Percentiles rank a stretch among this genome's conserved stretches.
phyloP scores from a whole-genome alignment of 2,329 filamentous ascomycete species.

The Sporothrix luriei region DNA sequence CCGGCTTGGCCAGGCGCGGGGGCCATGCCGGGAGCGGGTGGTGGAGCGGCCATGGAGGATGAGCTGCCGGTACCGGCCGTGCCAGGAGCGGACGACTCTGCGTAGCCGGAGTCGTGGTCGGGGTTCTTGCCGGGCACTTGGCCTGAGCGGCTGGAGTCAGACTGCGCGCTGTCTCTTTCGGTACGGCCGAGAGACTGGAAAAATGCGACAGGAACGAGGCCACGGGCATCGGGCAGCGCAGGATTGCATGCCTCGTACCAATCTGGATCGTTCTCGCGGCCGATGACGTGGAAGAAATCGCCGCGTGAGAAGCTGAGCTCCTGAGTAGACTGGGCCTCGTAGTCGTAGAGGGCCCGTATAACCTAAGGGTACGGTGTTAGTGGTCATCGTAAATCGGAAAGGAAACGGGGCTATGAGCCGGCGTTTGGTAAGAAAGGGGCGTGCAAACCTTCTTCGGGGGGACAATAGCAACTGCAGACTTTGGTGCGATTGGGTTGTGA shows the following conservation, averaged over 20 bases:
- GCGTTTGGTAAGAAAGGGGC: slow-evolving; percentile 9
- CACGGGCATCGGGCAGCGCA: slow-evolving; percentile 78
- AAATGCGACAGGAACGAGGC: slow-evolving; percentile 89
- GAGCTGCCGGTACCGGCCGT: slow-evolving; percentile 23
- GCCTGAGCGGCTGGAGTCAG: slow-evolving; percentile 56
- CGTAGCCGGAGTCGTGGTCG: slow-evolving; percentile 91
- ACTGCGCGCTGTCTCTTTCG: slow-evolving; percentile 82
- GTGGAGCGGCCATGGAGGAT: slow-evolving; percentile 22
- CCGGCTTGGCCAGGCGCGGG: slow-evolving; percentile 42
- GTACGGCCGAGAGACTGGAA: slow-evolving; percentile 92
- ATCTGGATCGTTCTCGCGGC: slow-evolving; percentile 87
- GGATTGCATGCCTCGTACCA: slow-evolving; percentile 99
- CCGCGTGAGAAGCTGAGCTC: slow-evolving; percentile 91
- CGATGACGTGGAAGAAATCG: slow-evolving; percentile 98
- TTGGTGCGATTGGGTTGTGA: slow-evolving; percentile 77
- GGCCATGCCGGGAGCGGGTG: slow-evolving; percentile 40
- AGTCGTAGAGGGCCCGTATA: slow-evolving; percentile 95
- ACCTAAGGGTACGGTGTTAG: slow-evolving; percentile 60
- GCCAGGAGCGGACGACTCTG: slow-evolving; percentile 53
- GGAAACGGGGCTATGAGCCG: not conserved
- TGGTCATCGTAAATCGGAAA: not conserved
- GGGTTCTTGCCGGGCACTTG: slow-evolving; percentile 58
- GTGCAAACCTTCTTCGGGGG: slow-evolving; percentile 83
- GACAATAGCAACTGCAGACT: slow-evolving; percentile 83
- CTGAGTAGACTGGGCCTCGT: slow-evolving; percentile 73